Percentiles rank a stretch among this genome's conserved stretches.
Evolutionary conservation across 495 filamentous ascomycete genomes (phyloP).

Genomic region (Jackrogersella multiformis): DNA sequence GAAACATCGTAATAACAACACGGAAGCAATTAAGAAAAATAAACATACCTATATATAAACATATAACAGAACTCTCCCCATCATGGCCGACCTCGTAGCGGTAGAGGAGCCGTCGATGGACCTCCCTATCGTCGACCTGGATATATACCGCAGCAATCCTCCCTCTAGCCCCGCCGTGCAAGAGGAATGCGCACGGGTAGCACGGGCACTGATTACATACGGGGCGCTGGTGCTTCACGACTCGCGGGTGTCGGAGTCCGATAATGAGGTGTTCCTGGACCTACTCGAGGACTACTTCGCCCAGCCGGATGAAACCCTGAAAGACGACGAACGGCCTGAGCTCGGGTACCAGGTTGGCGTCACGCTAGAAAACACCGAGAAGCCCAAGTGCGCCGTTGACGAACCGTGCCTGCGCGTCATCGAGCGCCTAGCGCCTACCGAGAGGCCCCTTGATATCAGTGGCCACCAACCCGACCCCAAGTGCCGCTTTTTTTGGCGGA

Average conservation of each 20-base stretch:
- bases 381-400: conserved; percentile 63
- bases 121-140: conserved; percentile 62
- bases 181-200: conserved; percentile 56
- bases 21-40: no score
- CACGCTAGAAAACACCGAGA: conserved; percentile 64
- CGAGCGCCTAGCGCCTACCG: conserved; percentile 53
- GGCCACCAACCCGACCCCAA: conserved; percentile 59
- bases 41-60: not conserved
- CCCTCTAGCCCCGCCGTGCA: conserved; percentile 50
- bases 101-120: conserved; percentile 55
- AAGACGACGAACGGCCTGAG: conserved; percentile 58
- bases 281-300: conserved; percentile 65
- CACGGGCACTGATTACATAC: conserved; percentile 58
- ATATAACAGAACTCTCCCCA: not conserved
- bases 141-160: conserved; percentile 53
- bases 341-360: conserved; percentile 62
- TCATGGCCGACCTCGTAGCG: conserved; percentile 22
- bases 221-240: conserved; percentile 62
- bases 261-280: conserved; percentile 61
- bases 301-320: conserved; percentile 54
- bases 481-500: conserved; percentile 62
- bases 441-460: conserved; percentile 59
- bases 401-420: conserved; percentile 61
- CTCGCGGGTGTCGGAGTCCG: conserved; percentile 58
- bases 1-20: no score